Conservation (phyloP, 2,329 filamentous ascomycete genomes). For the Aspergillus clavatus region DNA sequence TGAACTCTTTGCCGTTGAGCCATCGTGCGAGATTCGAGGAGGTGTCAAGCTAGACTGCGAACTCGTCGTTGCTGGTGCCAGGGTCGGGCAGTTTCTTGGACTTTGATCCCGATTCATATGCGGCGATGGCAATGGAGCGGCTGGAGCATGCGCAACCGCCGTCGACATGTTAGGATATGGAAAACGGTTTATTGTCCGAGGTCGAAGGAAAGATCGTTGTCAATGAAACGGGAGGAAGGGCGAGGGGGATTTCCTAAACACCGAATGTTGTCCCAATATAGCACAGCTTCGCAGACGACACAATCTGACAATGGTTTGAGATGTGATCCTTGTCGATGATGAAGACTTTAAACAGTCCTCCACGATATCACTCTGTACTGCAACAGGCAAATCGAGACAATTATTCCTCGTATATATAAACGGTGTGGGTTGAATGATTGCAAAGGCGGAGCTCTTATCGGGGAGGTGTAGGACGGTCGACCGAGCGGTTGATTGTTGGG, state of each 20-base stretch:
- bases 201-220: no score
- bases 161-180: conserved; percentile 40
- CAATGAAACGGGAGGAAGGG: no score
- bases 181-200: not conserved
- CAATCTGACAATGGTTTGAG: not conserved
- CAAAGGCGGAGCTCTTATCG: not conserved
- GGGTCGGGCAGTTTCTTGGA: conserved; percentile 40
- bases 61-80: conserved; percentile 35
- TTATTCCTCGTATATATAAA: not conserved
- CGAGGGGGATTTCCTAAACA: not conserved
- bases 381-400: not conserved
- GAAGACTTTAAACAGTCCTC: no score
- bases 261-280: not conserved
- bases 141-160: conserved; percentile 43
- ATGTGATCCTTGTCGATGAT: no score
- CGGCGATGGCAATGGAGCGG: conserved; percentile 41
- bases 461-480: not conserved
- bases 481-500: not conserved
- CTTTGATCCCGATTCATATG: conserved; percentile 43
- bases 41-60: conserved; percentile 33
- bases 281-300: not conserved
- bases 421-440: not conserved
- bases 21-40: conserved; percentile 33
- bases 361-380: no score
- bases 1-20: conserved; percentile 27